Percentiles rank a stretch among this genome's conserved stretches.
Evolutionary conservation across 2,329 filamentous ascomycete species (phyloP).

Genomic region (Fusarium chlamydosporum): DNA sequence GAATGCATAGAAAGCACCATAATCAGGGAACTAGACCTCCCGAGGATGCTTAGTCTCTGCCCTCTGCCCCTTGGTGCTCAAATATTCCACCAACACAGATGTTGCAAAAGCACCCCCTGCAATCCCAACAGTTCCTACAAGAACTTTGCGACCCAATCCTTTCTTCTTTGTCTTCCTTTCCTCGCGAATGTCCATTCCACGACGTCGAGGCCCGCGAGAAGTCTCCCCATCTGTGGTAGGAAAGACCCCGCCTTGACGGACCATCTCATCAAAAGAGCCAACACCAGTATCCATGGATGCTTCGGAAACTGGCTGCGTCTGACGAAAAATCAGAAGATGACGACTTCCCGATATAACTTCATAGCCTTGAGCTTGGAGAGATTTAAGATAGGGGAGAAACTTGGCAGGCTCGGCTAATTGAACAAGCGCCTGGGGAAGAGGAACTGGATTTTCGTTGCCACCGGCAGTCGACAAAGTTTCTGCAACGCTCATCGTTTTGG

Average conservation of each 20-base stretch:
- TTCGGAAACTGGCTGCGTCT: conserved; percentile 58
- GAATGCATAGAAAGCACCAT: background rate
- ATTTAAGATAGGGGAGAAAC: conserved; percentile 74
- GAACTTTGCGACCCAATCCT: conserved; percentile 62
- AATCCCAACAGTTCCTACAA: conserved; percentile 68
- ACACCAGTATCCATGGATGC: conserved; percentile 45
- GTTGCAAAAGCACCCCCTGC: conserved; percentile 70
- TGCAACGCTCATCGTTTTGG: conserved; percentile 69
- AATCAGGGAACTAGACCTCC: conserved; percentile 6
- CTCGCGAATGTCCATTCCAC: conserved; percentile 13
- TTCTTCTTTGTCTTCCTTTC: conserved; percentile 55
- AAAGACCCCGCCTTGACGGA: conserved; percentile 67
- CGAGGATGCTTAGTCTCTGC: conserved; percentile 46
- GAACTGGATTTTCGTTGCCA: conserved; percentile 64
- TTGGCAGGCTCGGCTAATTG: conserved; percentile 73
- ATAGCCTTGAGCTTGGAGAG: conserved; percentile 72
- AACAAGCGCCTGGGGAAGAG: conserved; percentile 72
- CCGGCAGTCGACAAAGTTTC: conserved; percentile 71
- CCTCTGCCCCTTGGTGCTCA: conserved; percentile 61
- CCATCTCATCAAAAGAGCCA: conserved; percentile 73
- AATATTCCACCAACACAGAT: conserved; percentile 71
- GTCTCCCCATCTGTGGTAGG: conserved; percentile 70
- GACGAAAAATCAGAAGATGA: conserved; percentile 76
- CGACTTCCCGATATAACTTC: conserved; percentile 75
- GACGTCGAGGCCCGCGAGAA: background rate